phyloP scores from a whole-genome alignment of 1,284 basidiomycete genomes.

The Fomitopsis schrenkii region DNA sequence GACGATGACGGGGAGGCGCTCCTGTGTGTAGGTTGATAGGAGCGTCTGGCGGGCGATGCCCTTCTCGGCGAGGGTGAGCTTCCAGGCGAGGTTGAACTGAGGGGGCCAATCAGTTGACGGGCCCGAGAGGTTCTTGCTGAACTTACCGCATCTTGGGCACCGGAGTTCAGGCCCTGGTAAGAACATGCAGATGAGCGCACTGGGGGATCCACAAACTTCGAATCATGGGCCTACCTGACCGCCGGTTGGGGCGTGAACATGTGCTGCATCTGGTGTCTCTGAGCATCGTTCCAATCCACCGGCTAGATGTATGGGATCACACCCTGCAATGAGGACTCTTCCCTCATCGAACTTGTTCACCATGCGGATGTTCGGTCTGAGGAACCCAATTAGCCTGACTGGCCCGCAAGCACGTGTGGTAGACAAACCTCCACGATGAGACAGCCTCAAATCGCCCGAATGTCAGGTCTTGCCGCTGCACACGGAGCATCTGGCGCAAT shows the following conservation, averaged over 20 bases:
- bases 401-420: not conserved
- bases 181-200: not conserved
- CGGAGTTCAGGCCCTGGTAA: constrained; percentile 4
- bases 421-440: constrained; percentile 6
- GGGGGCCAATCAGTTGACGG: too few species aligned
- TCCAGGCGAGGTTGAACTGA: constrained; percentile 29
- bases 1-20: constrained; percentile 23
- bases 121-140: not conserved
- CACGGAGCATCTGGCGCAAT: constrained; percentile 1
- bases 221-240: constrained; percentile 20
- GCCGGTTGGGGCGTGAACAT: constrained; percentile 23
- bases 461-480: constrained; percentile 7
- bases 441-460: constrained; percentile 5
- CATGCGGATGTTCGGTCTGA: constrained; percentile 35
- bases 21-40: constrained; percentile 19
- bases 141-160: constrained; percentile 5
- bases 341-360: constrained; percentile 31
- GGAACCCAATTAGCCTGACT: not conserved
- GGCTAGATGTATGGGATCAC: constrained; percentile 13
- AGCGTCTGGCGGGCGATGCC: constrained; percentile 15
- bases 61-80: constrained; percentile 13
- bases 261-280: constrained; percentile 14
- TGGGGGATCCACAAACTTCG: not conserved
- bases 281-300: too few species aligned
- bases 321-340: constrained; percentile 32